These are phyloP conservation scores for Phalaenopsis hybrid DNA, from an alignment of 116 monocot genomes.

Conservation along the genomic window DNA sequence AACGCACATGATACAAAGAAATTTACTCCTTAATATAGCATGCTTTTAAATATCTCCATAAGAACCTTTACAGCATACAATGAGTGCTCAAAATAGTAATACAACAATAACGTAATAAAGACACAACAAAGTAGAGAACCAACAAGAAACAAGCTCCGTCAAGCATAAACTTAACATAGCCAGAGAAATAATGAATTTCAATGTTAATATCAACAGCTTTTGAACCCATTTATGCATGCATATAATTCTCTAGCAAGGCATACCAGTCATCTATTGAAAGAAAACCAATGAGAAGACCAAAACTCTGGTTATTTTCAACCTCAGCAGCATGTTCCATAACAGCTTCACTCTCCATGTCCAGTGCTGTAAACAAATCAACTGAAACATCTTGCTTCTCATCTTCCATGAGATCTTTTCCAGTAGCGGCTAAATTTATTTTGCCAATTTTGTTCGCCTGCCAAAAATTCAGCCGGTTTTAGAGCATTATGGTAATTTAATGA, in stretches of 20 bases:
- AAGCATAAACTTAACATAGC: too few species aligned
- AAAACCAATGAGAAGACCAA: slow-evolving; percentile 90
- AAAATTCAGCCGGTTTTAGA: not conserved
- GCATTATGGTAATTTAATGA: not conserved
- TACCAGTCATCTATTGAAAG: slow-evolving; percentile 93
- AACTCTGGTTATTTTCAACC: slow-evolving; percentile 71
- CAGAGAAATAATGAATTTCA: not conserved
- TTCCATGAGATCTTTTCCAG: slow-evolving; percentile 95
- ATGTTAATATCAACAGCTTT: slow-evolving; percentile 4
- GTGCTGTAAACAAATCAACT: slow-evolving; percentile 65
- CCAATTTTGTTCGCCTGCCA: slow-evolving; percentile 94
- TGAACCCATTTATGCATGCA: not conserved
- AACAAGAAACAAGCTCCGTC: not conserved
- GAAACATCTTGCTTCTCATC: slow-evolving; percentile 88
- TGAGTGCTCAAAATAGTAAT: not conserved
- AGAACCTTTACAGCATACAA: too few species aligned
- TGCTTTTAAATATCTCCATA: not conserved
- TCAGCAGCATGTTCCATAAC: slow-evolving; percentile 58
- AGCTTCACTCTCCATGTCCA: slow-evolving; percentile 83
- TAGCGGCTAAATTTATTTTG: slow-evolving; percentile 98
- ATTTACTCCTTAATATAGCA: not conserved
- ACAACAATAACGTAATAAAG: not conserved
- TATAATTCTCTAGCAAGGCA: not conserved
- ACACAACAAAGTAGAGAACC: not conserved
- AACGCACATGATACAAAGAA: not conserved